Evolutionary conservation across 2,329 filamentous ascomycete species (phyloP), one percentile per base, ranked within the genome.

Genomic region (Decorospora gaudefroyi): DNA sequence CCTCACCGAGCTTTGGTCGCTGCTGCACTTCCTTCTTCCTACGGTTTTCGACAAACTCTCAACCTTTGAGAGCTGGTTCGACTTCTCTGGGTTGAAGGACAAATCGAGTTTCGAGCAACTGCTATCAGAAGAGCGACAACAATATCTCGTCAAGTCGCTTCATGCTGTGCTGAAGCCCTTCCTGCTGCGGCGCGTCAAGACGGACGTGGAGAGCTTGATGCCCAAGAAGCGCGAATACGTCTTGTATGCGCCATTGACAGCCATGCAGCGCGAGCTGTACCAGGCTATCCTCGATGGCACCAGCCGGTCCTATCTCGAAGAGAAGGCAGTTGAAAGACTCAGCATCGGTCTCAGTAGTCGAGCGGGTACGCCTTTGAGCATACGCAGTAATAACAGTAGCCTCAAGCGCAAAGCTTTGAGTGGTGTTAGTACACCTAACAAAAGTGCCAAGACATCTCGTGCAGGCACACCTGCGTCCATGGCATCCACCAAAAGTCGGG

Each of bases 201-300:
- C 89, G 0, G 93, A 99, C 62, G 93, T 99, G 0, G 92, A 95
- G 41, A 85, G 85, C 2, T 82, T 90, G 33, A 77, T 99, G n/a
- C 93, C 93, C 0, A 95, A 92, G 72, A 99, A 99, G 75, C 83
- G 93, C 18, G 93, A 99, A 68, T 99, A 99, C 56, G 88, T 99
- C 3, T 75, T 99, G 0, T 97, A 93, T 61, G 93, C 93, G 0
- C 93, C 93, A 0, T 83, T 99, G 72, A 96, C 90, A 0, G 81
- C 84, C 16, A 90, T 93, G 56, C 93, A 99, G 65, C 89, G 90
- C 2, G 92, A 96, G 43, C 72, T 99, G 0, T 99, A 99, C 64
- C 81, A 91, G 18, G 81, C 87, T 11, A 96, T 92, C 22, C 61
- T 78, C 1, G 73, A 78, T 40, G 76, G 76, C 16, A 76, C 74